Percentiles rank a stretch among this genome's conserved stretches.
phyloP scores from a whole-genome alignment of 805 yeast genomes.

The Saccharomycopsis oosterbeekiorum region DNA sequence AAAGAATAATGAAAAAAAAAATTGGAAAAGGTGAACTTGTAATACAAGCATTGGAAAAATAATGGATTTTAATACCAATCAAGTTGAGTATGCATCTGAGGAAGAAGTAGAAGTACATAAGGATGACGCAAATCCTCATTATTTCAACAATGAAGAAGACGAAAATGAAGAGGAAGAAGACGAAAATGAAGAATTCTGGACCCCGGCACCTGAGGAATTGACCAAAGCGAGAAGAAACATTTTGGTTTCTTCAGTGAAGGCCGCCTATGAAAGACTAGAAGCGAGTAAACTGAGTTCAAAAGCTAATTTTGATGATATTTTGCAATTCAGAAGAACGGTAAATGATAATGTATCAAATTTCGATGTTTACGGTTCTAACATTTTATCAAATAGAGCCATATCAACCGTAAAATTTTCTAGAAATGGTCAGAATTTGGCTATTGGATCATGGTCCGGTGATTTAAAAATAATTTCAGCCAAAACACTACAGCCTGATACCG shows the following conservation, averaged over 20 bases:
- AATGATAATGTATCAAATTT: slow-evolving; percentile 24
- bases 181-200: slow-evolving; percentile 73
- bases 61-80: not conserved
- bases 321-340: slow-evolving; percentile 38
- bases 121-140: not conserved
- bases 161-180: slow-evolving; percentile 24
- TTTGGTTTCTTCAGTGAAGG: slow-evolving; percentile 20
- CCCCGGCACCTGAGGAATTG: slow-evolving; percentile 60
- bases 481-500: slow-evolving; percentile 26
- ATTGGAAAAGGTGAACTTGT: not conserved
- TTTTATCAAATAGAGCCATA: slow-evolving; percentile 59
- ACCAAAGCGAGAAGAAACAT: slow-evolving; percentile 46
- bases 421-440: slow-evolving; percentile 34
- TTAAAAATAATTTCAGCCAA: slow-evolving; percentile 38
- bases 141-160: slow-evolving; percentile 26
- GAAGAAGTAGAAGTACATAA: not conserved
- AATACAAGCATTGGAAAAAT: not conserved
- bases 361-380: slow-evolving; percentile 56
- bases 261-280: not conserved
- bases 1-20: not conserved
- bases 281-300: slow-evolving; percentile 29
- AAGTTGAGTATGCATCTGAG: not conserved
- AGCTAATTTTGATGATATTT: slow-evolving; percentile 32
- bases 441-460: slow-evolving; percentile 82
- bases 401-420: slow-evolving; percentile 44